Conservation (phyloP, 345 rosid genomes). For the Cochlearia excelsa region DNA sequence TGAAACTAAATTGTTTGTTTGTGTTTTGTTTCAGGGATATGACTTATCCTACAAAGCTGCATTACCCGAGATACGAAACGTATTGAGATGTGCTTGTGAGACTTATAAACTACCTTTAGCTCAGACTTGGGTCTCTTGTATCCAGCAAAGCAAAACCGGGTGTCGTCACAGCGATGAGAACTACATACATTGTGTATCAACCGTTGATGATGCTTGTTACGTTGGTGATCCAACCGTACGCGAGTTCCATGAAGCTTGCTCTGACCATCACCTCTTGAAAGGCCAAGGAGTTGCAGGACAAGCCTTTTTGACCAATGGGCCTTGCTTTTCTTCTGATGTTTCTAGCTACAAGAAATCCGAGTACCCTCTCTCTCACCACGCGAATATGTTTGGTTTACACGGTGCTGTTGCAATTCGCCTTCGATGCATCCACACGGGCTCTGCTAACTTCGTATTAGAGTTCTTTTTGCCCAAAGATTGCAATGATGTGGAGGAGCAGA, state of each 20-base stretch:
- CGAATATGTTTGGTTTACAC: slow-evolving; percentile 66
- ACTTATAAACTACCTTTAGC: slow-evolving; percentile 78
- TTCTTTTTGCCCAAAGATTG: slow-evolving; percentile 85
- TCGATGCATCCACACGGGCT: slow-evolving; percentile 62
- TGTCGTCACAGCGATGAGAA: slow-evolving; percentile 76
- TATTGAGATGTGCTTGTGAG: slow-evolving; percentile 71
- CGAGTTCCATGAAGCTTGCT: slow-evolving; percentile 84
- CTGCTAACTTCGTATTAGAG: slow-evolving; percentile 79
- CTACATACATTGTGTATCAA: slow-evolving; percentile 66
- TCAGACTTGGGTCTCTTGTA: slow-evolving; percentile 82
- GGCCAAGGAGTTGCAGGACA: slow-evolving; percentile 88
- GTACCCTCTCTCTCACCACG: slow-evolving; percentile 97
- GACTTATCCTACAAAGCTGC: slow-evolving; percentile 60
- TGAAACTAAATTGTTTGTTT: slow-evolving; percentile 13
- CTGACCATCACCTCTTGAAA: slow-evolving; percentile 87
- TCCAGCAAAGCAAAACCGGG: slow-evolving; percentile 74
- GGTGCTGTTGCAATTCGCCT: slow-evolving; percentile 88
- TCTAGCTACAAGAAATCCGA: slow-evolving; percentile 55
- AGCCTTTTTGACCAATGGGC: slow-evolving; percentile 85
- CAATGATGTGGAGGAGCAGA: slow-evolving; percentile 54
- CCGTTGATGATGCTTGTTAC: slow-evolving; percentile 72
- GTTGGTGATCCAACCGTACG: slow-evolving; percentile 52
- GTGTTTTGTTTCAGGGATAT: slow-evolving; percentile 42
- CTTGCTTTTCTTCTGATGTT: slow-evolving; percentile 77
- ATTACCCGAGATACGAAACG: slow-evolving; percentile 69